Conservation (phyloP, 805 yeast species). For the Candida taoyuanica region DNA sequence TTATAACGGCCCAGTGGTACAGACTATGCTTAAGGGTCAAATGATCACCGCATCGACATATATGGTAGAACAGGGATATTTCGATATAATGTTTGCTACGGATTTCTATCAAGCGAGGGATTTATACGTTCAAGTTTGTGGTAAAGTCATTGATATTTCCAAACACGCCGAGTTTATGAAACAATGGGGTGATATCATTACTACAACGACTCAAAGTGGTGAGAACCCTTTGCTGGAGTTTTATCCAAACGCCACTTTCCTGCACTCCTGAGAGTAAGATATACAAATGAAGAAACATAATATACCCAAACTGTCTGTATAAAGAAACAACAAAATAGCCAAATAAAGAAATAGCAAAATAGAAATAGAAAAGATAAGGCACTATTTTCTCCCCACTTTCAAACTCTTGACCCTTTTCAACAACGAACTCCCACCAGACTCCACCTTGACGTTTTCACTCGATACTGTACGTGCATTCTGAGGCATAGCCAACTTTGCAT, state of each 20-base stretch:
- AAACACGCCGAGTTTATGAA: constrained; percentile 62
- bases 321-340: background rate
- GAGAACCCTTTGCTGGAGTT: constrained; percentile 82
- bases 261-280: constrained; percentile 9
- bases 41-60: constrained; percentile 70
- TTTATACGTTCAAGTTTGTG: constrained; percentile 58
- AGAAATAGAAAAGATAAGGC: too few relatives aligned
- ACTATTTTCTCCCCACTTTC: constrained; percentile 56
- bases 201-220: constrained; percentile 67
- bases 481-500: constrained; percentile 2
- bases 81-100: constrained; percentile 85
- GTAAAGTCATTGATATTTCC: constrained; percentile 49
- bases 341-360: background rate
- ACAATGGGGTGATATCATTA: constrained; percentile 66
- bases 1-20: constrained; percentile 73
- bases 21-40: constrained; percentile 60
- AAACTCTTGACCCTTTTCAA: constrained; percentile 85
- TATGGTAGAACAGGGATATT: constrained; percentile 82
- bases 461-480: constrained; percentile 1
- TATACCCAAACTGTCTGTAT: background rate
- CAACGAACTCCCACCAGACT: constrained; percentile 47
- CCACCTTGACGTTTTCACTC: constrained; percentile 19
- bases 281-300: background rate
- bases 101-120: constrained; percentile 61
- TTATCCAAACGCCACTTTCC: constrained; percentile 54